Evolutionary conservation across 139 green algal species (phyloP), one percentile per base, ranked within the genome.

Genomic region (Asterochloris erici): DNA sequence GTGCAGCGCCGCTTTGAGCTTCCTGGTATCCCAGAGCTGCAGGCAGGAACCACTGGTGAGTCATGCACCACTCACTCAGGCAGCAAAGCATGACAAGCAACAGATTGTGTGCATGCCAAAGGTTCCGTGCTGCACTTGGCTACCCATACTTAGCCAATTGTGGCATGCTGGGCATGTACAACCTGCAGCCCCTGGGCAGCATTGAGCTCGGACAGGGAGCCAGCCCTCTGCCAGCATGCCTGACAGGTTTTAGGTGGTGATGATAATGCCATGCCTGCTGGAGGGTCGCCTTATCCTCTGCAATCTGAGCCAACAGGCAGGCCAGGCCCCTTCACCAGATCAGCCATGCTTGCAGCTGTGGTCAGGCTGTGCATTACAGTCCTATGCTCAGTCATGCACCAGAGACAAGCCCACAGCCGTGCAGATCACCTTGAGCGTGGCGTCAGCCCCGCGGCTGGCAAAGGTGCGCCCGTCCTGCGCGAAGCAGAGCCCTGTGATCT

Each of bases 401-500:
- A 54, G 38, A 54, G 38, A 54, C 38, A 54, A 54, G 38, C 38
- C 38, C 38, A 54, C 38, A 54, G 38, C 38, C 38, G 38, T 54
- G 38, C 21, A 21, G 23, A 9, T 47, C 73, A 96, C 79, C 91
- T 98, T 98, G 12, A 99, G 69, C 21, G 93, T 98, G 14, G 86
- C 89, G 81, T 99, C 97, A 63, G 85, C 90, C 28, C 82, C 81
- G 28, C 97, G 87, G 11, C 93, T 96, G 12, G 95, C 78, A 70
- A 99, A 68, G 23, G 83, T 91, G 71, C 85, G 75, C 28, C 88
- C 89, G 79, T 97, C 92, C 15, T 84, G 80, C 11, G 87, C 92
- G 87, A 99, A 97, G 24, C 79, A 61, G 1, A 99, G 74, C 29
- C 88, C 87, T 0, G 92, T 96, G 60, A 99, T 94, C 73, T 98